Evolutionary conservation across 78 protist species (phyloP), one percentile per base, ranked within the genome.

Genomic region (Tieghemostelium lacteum): DNA sequence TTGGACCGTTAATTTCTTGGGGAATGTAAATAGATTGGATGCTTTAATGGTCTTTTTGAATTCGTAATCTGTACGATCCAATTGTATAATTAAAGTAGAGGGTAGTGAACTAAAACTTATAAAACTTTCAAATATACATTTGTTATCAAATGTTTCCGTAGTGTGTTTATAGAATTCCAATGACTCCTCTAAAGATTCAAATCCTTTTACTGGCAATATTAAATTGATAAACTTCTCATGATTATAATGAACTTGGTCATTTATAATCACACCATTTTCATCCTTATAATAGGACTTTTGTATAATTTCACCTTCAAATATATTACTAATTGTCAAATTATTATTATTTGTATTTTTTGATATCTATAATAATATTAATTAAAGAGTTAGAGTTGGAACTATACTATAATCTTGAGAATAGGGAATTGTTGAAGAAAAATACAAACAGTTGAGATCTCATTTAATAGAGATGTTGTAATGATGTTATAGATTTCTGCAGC

Each of bases 121-220:
- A 28, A 69, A 69, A 16, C 64, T 69, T 58, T 83, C 80, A 69
- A 34, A 58, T n/a, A 37, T 22, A 24, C 36, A 19, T 4, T 45
- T 52, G 1, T 49, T 37, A n/a, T 31, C 37, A 6, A 37, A 69
- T 20, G 4, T 40, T 34, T 69, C 76, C 3, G 50, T 63, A 19
- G 24, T 58, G 24, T 83, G 78, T 58, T 60, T 31, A 60, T 83
- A 83, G 60, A 31, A n/a, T 45, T 69, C 37, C 19, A 83, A 57
- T 20, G 91, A 83, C 0, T 52, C 58, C 61, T 83, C 78, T 5
- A 83, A 42, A 1, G 80, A 69, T 8, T 5, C 24, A 54, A 45
- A 69, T 17, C 91, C 91, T 60, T 60, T 52, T 16, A 83, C 91
- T 5, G 91, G 91, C 24, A 83, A 33, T 42, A 83, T 83, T 19